phyloP scores from a whole-genome alignment of 768 basidiomycete genomes.

The Kwoniella shandongensis region DNA sequence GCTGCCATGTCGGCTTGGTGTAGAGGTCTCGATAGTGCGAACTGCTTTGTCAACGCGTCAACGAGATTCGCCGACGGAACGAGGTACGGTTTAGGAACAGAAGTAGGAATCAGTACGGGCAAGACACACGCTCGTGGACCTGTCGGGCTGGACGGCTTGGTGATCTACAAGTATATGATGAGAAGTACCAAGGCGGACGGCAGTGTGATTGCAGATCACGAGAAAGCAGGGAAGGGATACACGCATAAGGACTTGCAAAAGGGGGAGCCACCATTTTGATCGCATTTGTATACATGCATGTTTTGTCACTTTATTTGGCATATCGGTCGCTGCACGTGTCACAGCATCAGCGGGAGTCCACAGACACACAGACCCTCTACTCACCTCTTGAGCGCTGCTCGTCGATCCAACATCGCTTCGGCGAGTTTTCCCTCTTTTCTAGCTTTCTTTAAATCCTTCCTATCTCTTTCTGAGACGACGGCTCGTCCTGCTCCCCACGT shows the following conservation, averaged over 20 bases:
- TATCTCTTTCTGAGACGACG: constrained; percentile 45
- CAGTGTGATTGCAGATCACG: constrained; percentile 84
- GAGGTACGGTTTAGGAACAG: constrained; percentile 93
- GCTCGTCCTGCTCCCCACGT: constrained; percentile 47
- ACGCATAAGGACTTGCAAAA: constrained; percentile 48
- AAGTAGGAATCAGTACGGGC: constrained; percentile 96
- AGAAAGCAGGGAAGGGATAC: constrained; percentile 67
- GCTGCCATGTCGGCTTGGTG: constrained; percentile 67
- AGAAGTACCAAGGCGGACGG: constrained; percentile 70
- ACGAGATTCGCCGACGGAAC: constrained; percentile 97
- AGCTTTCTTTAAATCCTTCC: constrained; percentile 49
- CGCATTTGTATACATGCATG: too few species aligned
- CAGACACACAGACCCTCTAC: background rate
- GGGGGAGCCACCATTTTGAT: constrained; percentile 34
- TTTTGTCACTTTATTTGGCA: constrained; percentile 33
- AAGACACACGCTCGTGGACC: constrained; percentile 95
- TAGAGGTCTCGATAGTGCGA: constrained; percentile 84
- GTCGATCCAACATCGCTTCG: constrained; percentile 52
- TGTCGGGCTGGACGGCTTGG: constrained; percentile 87
- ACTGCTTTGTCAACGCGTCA: constrained; percentile 90
- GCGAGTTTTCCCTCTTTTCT: constrained; percentile 50
- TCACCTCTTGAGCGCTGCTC: constrained; percentile 51
- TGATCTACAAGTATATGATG: constrained; percentile 95
- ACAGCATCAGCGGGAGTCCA: background rate
- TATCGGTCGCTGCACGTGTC: constrained; percentile 46